Base-by-base conservation (phyloP, 169 alveolate genomes). In the Babesia sp. region DNA sequence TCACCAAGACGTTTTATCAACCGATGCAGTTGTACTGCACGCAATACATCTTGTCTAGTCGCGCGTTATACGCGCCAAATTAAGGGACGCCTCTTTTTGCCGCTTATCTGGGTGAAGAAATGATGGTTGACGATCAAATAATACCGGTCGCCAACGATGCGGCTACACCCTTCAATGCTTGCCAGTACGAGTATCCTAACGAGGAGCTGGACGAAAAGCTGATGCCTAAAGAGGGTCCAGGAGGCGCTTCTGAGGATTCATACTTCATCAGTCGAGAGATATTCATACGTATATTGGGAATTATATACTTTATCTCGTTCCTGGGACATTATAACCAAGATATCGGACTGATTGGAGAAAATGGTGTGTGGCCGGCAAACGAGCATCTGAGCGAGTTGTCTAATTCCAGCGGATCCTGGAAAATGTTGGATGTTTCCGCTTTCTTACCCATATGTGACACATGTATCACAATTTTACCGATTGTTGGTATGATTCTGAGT, bases 251-350 rank as follows among this genome's bases (percentile, higher is more conserved):
- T 24, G 63, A 42, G 20, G 33, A 34, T 31, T 41, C 87, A 6
- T 79, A 63, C 55, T 46, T 44, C 41, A 46, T 70, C 24, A 16
- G 66, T 18, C n/a, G 82, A 8, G 71, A 16, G 39, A 22, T 79
- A 4, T 73, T 72, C 29, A 33, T 68, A 3, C 71, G 89, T 11
- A 7, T 37, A 0, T 74, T 81, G 22, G 18, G 75, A 9, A 16
- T 64, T 18, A 41, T 81, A 0, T 72, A 71, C 51, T 72, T 81
- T 24, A 12, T 81, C 14, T 81, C 84, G 8, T 81, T 81, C 48
- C 44, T 81, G 33, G 59, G 76, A 4, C 61, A 63, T 37, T 59
- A 61, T 22, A 81, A 72, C 36, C 80, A 81, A 26, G 66, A 61
- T n/a, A 26, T 54, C 7, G 73, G 80, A 22, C 77, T 80, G 20